Evolutionary conservation across 2,329 filamentous ascomycete genomes (phyloP), one percentile per base, ranked within the genome.

Genomic region (Colletotrichum orchidophilum): DNA sequence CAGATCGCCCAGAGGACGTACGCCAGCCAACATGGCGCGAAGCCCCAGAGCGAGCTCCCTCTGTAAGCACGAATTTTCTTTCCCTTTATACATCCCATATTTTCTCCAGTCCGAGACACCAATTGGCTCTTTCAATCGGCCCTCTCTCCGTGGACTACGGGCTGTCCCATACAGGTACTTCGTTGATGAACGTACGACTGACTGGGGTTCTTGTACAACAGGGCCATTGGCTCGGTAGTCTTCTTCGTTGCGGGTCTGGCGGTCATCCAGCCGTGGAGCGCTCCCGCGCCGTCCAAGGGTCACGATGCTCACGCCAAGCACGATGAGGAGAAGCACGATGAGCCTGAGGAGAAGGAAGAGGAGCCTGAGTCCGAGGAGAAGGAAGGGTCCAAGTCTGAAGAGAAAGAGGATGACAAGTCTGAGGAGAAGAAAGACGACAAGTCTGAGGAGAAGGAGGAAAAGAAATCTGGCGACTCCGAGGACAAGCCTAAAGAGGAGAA

Each of bases 381-480:
- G 21, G 49, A 53, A 21, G 21, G 26, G 3, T 27, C 49, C 12
- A 62, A 62, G 21, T 13, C 49, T 4, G 33, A 50, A 15, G 52
- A 52, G 7, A 27, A 55, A 26, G 8, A 26, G 0, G 50, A 63
- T 13, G 33, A 35, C 6, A 63, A 46, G 60, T 62, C 77, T 15
- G 77, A 78, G 60, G 77, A 77, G 12, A 75, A 78, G 35, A 15
- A 69, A 7, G 60, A 64, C 12, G 50, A 53, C 1, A 52, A 59
- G 52, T 73, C 76, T 46, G 72, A 78, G 57, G 68, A 76, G n/a
- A 76, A 77, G 26, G 57, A 71, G 26, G 63, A 71, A 8, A 53
- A 66, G 24, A 61, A 53, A 9, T 5, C 15, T 2, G 53, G 74
- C 18, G 68, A 74, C 46, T 67, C 74, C 62, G 55, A 74, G 18